These are phyloP conservation scores for Leccinum ochraceum DNA, from an alignment of 768 basidiomycete species.

Conservation along the genomic window DNA sequence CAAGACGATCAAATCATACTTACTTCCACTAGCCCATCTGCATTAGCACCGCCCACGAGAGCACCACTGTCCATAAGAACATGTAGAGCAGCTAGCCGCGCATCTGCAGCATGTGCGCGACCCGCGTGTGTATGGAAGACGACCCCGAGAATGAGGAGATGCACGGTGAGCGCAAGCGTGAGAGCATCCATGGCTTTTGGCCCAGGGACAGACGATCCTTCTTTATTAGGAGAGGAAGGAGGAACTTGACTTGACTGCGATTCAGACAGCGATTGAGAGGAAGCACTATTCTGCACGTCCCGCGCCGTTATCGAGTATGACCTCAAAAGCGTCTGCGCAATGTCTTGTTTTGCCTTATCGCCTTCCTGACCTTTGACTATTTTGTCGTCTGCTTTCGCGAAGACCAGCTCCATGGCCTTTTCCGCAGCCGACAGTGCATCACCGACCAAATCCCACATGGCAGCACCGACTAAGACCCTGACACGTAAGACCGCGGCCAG, in stretches of 20 bases:
- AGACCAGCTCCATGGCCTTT: conserved; percentile 44
- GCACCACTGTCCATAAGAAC: conserved; percentile 64
- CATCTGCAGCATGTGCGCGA: conserved; percentile 45
- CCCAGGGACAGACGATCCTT: conserved; percentile 1
- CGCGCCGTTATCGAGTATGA: conserved; percentile 32
- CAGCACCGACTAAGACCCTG: conserved; percentile 53
- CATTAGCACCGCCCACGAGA: conserved; percentile 36
- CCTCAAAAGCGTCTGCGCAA: conserved; percentile 21
- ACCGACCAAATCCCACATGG: conserved; percentile 53
- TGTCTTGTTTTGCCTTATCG: conserved; percentile 16
- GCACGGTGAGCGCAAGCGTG: conserved; percentile 48
- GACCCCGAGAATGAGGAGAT: conserved; percentile 62
- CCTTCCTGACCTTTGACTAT: not conserved
- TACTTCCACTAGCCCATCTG: conserved; percentile 43
- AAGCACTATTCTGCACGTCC: conserved; percentile 27
- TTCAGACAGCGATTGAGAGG: conserved; percentile 20
- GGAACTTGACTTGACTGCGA: conserved; percentile 16
- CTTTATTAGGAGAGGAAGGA: conserved; percentile 5
- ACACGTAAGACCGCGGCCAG: conserved; percentile 58
- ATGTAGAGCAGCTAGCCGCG: conserved; percentile 60
- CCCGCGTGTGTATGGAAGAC: conserved; percentile 65
- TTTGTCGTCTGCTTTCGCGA: conserved; percentile 18
- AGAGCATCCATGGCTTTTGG: conserved; percentile 32
- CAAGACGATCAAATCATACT: conserved; percentile 19
- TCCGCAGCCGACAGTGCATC: conserved; percentile 53